Evolutionary conservation across 805 yeast species (phyloP).

Genomic region (Candida morakotiae): DNA sequence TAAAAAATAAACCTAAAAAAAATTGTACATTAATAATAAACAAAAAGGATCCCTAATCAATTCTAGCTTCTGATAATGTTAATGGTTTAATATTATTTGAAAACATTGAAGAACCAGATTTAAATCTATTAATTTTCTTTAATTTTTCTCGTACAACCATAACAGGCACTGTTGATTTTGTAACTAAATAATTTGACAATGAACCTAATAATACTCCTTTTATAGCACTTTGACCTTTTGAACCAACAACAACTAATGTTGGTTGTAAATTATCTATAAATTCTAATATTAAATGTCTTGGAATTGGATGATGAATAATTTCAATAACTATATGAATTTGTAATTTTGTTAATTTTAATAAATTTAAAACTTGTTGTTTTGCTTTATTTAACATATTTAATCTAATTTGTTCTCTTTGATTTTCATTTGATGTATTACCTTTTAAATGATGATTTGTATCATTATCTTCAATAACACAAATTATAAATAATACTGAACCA

Average conservation of each 20-base stretch:
- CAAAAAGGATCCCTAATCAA: constrained; percentile 23
- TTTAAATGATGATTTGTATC: constrained; percentile 40
- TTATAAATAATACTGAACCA: constrained; percentile 75
- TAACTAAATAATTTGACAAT: constrained; percentile 66
- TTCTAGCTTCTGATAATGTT: constrained; percentile 45
- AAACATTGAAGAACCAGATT: constrained; percentile 44
- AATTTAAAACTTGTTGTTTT: constrained; percentile 41
- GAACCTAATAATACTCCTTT: constrained; percentile 74
- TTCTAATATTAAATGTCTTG: constrained; percentile 66
- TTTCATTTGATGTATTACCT: constrained; percentile 33
- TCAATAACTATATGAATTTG: constrained; percentile 73
- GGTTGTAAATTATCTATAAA: constrained; percentile 69
- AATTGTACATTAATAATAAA: not conserved
- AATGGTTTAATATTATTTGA: constrained; percentile 54
- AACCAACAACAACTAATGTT: constrained; percentile 70
- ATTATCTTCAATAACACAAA: constrained; percentile 53
- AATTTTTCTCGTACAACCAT: constrained; percentile 76
- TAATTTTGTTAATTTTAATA: constrained; percentile 61
- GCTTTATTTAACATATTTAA: constrained; percentile 39
- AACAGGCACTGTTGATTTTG: constrained; percentile 69
- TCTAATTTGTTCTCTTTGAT: constrained; percentile 32
- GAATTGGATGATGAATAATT: constrained; percentile 72
- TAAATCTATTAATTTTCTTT: constrained; percentile 61
- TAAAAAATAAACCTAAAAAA: constrained; percentile 31
- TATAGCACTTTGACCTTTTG: constrained; percentile 67